Conservation (phyloP, 768 basidiomycete genomes). For the Mycena leptocephala region DNA sequence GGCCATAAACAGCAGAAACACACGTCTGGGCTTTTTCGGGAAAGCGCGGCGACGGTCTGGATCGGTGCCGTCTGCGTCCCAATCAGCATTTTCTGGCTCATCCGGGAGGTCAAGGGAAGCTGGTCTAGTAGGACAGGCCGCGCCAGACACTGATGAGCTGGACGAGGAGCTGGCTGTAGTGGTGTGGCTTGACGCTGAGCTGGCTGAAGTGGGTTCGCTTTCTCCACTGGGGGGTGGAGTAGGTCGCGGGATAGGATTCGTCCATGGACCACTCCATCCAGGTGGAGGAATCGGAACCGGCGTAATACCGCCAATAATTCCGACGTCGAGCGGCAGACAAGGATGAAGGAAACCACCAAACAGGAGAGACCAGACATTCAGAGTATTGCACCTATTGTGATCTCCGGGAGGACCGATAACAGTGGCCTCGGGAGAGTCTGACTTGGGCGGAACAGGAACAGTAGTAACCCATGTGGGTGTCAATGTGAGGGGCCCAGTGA, state of each 20-base stretch:
- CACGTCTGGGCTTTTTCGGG: too few species aligned
- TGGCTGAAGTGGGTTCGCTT: too few species aligned
- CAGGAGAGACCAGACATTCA: constrained; percentile 8
- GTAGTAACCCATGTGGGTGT: constrained; percentile 2
- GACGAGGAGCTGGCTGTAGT: too few species aligned
- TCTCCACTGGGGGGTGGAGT: constrained; percentile 8
- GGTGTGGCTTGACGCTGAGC: too few species aligned
- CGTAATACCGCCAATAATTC: constrained; percentile 20
- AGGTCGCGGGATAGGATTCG: constrained; percentile 10
- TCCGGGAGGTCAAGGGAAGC: not conserved
- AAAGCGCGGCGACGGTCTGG: not conserved
- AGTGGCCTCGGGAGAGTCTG: not conserved
- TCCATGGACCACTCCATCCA: constrained; percentile 20
- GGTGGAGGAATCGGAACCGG: constrained; percentile 7
- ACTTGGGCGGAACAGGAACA: not conserved
- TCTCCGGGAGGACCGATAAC: constrained; percentile 21
- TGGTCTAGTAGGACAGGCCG: not conserved
- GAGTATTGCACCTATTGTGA: constrained; percentile 7
- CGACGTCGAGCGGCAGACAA: constrained; percentile 16
- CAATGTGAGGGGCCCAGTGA: constrained; percentile 17
- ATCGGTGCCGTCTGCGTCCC: constrained; percentile 12
- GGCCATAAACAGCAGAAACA: too few species aligned
- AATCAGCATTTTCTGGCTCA: constrained; percentile 22
- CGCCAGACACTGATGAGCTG: not conserved
- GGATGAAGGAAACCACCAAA: not conserved